Base-by-base conservation (phyloP, 306 rosid genomes). In the Trifolium fragiferum region DNA sequence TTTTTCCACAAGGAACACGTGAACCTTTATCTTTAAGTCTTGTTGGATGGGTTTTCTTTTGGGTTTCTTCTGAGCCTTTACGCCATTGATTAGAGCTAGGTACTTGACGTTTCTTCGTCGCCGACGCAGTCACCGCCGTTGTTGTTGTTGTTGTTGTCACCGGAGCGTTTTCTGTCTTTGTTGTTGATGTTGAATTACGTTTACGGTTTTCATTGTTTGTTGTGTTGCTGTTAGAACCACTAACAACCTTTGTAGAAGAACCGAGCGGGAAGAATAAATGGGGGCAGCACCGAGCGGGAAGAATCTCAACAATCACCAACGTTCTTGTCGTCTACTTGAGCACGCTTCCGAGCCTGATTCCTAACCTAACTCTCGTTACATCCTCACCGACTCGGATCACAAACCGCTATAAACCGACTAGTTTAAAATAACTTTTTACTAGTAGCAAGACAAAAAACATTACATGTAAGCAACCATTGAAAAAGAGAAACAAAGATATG, bases 1-100 rank as follows among this genome's bases (percentile, higher is more conserved):
- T 88, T 78, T 87, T 92, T 5, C 99, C 99, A 55, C 97, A 92
- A 0, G 99, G 88, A 18, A 93, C 78, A 44, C 69, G 73, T 54
- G 84, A 25, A 47, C n/a, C 55, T 76, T 86, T 89, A 25, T 75
- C 80, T 62, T 75, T 87, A 25, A 74, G 38, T 50, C 70, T 82
- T 21, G 78, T 83, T 27, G 66, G 77, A 30, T 82, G 89, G 12
- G 40, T 37, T 37, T 37, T 37, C 75, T 74, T 87, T 19, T 53
- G 76, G 11, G 66, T 14, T 16, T 86, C 92, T 65, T 82, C 37
- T 68, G 83, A 8, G 72, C 82, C 23, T 78, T 86, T 74, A 44
- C 72, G 43, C 66, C 19, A 84, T 11, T 6, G 86, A 35, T 4
- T 49, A 3, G 64, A 12, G 64, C 41, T 32, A 14, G 0, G 46